A percentile compares a stretch with the other conserved stretches of the same genome.
Conservation (phyloP, 2,329 filamentous ascomycete species). For the Paecilomyces sp. region DNA sequence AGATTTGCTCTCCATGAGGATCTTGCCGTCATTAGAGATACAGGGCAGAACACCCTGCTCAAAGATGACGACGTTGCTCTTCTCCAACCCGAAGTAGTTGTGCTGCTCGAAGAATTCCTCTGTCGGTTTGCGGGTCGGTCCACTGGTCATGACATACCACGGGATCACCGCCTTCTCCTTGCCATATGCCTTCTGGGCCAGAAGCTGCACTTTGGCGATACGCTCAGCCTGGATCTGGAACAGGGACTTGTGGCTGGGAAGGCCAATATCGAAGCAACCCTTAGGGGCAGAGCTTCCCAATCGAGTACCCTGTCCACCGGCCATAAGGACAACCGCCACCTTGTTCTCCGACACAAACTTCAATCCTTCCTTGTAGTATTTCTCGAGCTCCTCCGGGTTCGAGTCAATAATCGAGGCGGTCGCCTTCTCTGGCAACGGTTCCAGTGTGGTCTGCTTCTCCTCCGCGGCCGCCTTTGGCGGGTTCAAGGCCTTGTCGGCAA, state of each 20-base stretch:
- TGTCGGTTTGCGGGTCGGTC: conserved; percentile 85
- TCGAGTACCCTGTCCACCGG: conserved; percentile 90
- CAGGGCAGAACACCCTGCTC: conserved; percentile 96
- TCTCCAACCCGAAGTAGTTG: conserved; percentile 80
- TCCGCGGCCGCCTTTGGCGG: conserved; percentile 57
- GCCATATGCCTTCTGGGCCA: conserved; percentile 65
- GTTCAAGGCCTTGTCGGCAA: conserved; percentile 74
- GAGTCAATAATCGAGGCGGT: conserved; percentile 91
- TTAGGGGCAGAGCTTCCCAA: conserved; percentile 93
- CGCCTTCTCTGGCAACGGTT: conserved; percentile 80
- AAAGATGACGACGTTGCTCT: conserved; percentile 84
- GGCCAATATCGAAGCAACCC: conserved; percentile 93
- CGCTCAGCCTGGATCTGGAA: conserved; percentile 98
- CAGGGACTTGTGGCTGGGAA: conserved; percentile 86
- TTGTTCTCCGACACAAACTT: conserved; percentile 61
- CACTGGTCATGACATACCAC: conserved; percentile 99
- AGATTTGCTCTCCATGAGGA: conserved; percentile 81
- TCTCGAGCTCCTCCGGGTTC: conserved; percentile 64
- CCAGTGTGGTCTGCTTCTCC: conserved; percentile 52
- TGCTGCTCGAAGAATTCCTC: conserved; percentile 87
- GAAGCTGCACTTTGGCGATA: conserved; percentile 74
- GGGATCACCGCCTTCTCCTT: conserved; percentile 62
- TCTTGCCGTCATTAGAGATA: conserved; percentile 96
- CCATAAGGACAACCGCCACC: conserved; percentile 87
- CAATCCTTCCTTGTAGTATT: conserved; percentile 72